phyloP scores from a whole-genome alignment of 176 grass and related monocot genomes.

The Tuctoria greenei region DNA sequence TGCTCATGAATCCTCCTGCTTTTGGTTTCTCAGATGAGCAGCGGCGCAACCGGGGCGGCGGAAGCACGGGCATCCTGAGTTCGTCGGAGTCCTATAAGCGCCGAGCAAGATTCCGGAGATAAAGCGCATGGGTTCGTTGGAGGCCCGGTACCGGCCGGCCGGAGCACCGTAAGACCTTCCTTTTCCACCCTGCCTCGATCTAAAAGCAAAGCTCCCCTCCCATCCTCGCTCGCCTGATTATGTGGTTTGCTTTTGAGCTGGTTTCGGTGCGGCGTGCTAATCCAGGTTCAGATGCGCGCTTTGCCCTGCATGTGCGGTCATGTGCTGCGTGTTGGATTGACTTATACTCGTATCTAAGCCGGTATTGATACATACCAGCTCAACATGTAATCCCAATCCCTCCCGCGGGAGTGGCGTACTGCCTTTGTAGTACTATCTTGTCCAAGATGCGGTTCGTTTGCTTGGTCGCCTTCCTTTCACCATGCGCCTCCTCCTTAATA shows the following conservation, averaged over 20 bases:
- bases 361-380: not conserved
- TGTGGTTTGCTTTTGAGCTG: constrained; percentile 20
- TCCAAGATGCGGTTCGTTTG: constrained; percentile 38
- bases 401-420: not conserved
- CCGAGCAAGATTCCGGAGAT: constrained; percentile 2
- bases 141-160: constrained; percentile 61
- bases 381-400: not conserved
- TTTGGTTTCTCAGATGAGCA: constrained; percentile 48
- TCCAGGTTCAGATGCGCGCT: constrained; percentile 29
- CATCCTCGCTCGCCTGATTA: not conserved
- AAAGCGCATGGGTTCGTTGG: constrained; percentile 50
- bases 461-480: constrained; percentile 28
- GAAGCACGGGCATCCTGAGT: constrained; percentile 34
- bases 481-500: constrained; percentile 12
- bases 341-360: constrained; percentile 21
- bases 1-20: constrained; percentile 14
- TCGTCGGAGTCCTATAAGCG: not conserved
- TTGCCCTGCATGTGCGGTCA: constrained; percentile 43
- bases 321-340: constrained; percentile 33
- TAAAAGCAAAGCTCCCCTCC: not conserved
- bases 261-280: constrained; percentile 36
- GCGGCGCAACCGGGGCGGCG: constrained; percentile 32
- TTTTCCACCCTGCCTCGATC: constrained; percentile 6
- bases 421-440: constrained; percentile 24
- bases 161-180: constrained; percentile 54